These are phyloP conservation scores for Aphanomyces astaci DNA, from an alignment of 352 stramenopile genomes.

Conservation along the genomic window DNA sequence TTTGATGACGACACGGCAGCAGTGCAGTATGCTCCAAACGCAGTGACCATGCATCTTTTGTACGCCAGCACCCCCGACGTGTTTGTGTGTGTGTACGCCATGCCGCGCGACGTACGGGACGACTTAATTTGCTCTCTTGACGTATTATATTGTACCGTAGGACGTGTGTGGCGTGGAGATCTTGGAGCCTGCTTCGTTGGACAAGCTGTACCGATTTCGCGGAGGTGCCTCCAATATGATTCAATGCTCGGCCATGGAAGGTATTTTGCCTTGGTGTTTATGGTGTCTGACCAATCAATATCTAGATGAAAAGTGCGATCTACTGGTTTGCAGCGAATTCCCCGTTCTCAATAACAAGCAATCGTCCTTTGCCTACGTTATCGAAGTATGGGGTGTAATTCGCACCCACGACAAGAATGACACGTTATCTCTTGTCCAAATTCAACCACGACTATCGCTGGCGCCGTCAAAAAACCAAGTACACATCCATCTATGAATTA, in stretches of 20 bases:
- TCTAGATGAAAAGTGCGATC: slow-evolving; percentile 24
- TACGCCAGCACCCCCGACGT: slow-evolving; percentile 32
- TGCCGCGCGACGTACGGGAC: slow-evolving; percentile 8
- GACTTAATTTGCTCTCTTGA: too few species aligned
- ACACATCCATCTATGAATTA: neutral
- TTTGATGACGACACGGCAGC: slow-evolving; percentile 47
- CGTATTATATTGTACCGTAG: too few species aligned
- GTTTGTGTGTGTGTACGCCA: slow-evolving; percentile 55
- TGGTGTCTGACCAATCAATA: neutral
- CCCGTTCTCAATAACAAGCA: neutral
- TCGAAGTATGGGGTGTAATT: neutral
- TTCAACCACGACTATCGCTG: neutral
- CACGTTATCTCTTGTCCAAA: neutral
- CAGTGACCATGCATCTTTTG: neutral
- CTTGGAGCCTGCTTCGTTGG: slow-evolving; percentile 53
- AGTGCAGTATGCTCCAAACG: slow-evolving; percentile 5
- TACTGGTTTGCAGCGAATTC: slow-evolving; percentile 38
- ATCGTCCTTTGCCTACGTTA: slow-evolving; percentile 10
- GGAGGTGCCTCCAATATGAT: slow-evolving; percentile 38
- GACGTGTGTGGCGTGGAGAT: slow-evolving; percentile 40
- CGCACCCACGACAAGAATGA: neutral
- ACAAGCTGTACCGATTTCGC: slow-evolving; percentile 43
- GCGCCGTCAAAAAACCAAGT: neutral
- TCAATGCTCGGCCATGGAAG: slow-evolving; percentile 40
- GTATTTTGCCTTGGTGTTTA: neutral